Evolutionary conservation across 768 basidiomycete genomes (phyloP).

Genomic region (Mycena metata): DNA sequence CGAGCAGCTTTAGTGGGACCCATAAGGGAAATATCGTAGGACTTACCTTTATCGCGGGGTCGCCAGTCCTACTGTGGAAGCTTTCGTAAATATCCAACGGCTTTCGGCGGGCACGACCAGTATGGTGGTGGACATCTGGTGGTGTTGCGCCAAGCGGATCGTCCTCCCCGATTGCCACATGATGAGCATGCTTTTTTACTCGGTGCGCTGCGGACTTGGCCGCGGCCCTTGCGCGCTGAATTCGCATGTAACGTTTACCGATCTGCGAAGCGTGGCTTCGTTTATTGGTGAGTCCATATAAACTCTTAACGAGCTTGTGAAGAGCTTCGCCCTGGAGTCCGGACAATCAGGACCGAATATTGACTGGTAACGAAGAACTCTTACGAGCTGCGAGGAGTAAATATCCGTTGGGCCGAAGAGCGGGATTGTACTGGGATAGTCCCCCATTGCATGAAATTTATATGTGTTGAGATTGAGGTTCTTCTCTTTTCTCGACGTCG

Average conservation of each 20-base stretch:
- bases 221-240: conserved; percentile 2
- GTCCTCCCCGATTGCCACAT: conserved; percentile 1
- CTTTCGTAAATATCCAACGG: conserved; percentile 41
- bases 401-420: conserved; percentile 43
- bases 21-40: conserved; percentile 20
- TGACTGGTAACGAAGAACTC: conserved; percentile 39
- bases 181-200: conserved; percentile 10
- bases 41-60: conserved; percentile 44
- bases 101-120: conserved; percentile 38
- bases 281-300: conserved; percentile 55
- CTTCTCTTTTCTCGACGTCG: conserved; percentile 34
- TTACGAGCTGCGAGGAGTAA: conserved; percentile 44
- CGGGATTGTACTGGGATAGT: conserved; percentile 39
- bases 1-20: too few species aligned
- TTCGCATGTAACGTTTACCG: conserved; percentile 36
- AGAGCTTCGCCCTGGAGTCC: conserved; percentile 55
- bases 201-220: conserved; percentile 4
- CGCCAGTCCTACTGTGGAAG: neutral
- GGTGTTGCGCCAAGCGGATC: conserved; percentile 23
- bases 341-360: conserved; percentile 24
- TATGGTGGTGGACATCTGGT: conserved; percentile 31
- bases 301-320: conserved; percentile 53
- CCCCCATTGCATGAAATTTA: conserved; percentile 46
- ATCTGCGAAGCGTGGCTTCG: conserved; percentile 47
- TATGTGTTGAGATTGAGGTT: conserved; percentile 45